These are phyloP conservation scores for Quercus variabilis DNA, from an alignment of 306 rosid genomes.

Conservation along the genomic window DNA sequence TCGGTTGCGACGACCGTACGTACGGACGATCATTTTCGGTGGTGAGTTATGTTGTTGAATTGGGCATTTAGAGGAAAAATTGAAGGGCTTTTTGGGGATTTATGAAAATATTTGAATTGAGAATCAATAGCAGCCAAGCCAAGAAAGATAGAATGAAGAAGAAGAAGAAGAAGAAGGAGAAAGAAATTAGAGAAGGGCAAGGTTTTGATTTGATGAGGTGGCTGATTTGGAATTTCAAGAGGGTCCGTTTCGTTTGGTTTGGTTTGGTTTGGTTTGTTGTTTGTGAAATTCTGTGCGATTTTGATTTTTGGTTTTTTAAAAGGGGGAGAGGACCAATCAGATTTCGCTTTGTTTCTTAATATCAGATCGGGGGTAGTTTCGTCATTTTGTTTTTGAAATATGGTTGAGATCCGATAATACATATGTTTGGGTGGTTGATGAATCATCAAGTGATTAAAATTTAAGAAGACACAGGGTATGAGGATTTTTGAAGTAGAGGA, in stretches of 20 bases:
- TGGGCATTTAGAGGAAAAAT: conserved; percentile 20
- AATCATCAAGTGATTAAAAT: background rate
- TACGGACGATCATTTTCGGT: conserved; percentile 74
- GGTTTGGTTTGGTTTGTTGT: background rate
- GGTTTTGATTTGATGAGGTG: conserved; percentile 2
- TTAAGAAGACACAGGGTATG: background rate
- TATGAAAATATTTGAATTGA: background rate
- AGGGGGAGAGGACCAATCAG: background rate
- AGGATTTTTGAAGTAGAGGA: too few relatives aligned
- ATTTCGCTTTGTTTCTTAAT: background rate
- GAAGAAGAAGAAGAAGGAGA: background rate
- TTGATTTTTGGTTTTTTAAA: background rate
- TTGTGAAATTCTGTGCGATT: conserved; percentile 22
- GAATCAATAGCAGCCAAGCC: background rate
- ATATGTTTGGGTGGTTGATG: background rate
- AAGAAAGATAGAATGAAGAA: background rate
- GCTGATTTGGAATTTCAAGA: background rate
- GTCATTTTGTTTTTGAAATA: background rate
- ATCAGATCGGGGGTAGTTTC: background rate
- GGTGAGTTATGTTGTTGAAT: conserved; percentile 7
- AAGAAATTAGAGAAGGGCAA: background rate
- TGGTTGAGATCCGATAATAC: background rate
- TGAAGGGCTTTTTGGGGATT: conserved; percentile 31
- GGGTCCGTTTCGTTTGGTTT: too few relatives aligned
- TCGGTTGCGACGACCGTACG: conserved; percentile 87